These are phyloP conservation scores for Suillus variegatus DNA, from an alignment of 768 basidiomycete species.

Conservation along the genomic window DNA sequence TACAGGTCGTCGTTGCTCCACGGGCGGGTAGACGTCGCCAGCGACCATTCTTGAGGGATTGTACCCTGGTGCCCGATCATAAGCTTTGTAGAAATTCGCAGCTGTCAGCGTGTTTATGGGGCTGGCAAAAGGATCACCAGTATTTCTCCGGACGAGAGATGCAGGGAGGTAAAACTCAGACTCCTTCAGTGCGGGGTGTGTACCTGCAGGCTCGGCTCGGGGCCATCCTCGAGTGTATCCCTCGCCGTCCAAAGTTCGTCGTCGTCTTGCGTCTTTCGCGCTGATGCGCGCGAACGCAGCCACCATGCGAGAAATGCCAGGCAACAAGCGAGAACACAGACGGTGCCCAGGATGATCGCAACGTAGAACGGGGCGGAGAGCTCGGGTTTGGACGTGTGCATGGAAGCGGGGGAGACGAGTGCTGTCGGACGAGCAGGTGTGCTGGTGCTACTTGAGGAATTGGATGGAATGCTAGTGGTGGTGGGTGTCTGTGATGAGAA, in stretches of 20 bases:
- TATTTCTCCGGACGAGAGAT: conserved; percentile 21
- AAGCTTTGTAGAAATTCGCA: conserved; percentile 12
- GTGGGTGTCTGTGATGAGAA: neutral
- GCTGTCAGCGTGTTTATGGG: conserved; percentile 11
- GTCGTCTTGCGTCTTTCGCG: conserved; percentile 34
- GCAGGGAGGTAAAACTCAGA: conserved; percentile 26
- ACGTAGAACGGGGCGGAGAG: conserved; percentile 46
- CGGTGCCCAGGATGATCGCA: conserved; percentile 48
- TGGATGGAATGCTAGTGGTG: neutral
- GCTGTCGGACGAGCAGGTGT: conserved; percentile 6
- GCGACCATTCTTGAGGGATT: conserved; percentile 21
- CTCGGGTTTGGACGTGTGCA: conserved; percentile 20
- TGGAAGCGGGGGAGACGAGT: conserved; percentile 23
- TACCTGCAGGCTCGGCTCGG: conserved; percentile 5
- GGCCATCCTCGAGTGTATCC: conserved; percentile 14
- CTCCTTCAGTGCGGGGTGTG: conserved; percentile 13
- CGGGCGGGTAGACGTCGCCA: conserved; percentile 19
- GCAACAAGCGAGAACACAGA: conserved; percentile 46
- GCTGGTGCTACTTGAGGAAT: neutral
- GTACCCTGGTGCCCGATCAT: conserved; percentile 14
- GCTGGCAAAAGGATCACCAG: conserved; percentile 21
- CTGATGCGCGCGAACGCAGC: conserved; percentile 42
- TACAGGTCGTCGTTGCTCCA: conserved; percentile 13
- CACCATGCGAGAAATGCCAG: conserved; percentile 51
- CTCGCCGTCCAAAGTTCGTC: conserved; percentile 37